phyloP scores from a whole-genome alignment of 176 grass and related monocot genomes.

The Zoysia japonica region DNA sequence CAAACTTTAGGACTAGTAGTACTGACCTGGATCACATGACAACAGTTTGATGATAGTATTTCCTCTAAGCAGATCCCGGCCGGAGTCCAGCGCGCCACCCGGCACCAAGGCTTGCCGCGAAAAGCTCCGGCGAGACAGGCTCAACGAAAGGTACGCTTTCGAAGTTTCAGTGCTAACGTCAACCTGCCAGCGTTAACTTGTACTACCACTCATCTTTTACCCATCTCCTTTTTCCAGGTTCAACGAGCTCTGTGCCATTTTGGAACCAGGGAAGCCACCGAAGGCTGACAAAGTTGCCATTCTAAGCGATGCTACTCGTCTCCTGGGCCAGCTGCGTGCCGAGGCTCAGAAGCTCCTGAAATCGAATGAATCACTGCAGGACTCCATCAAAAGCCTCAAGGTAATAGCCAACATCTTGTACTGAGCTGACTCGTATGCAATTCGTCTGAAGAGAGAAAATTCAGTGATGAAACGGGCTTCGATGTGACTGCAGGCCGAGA shows the following conservation, averaged over 20 bases:
- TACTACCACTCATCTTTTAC: neutral
- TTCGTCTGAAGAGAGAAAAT: neutral
- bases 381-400: conserved; percentile 88
- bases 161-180: neutral
- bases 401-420: neutral
- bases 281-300: conserved; percentile 82
- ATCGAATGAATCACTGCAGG: conserved; percentile 77
- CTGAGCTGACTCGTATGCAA: neutral
- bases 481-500: conserved; percentile 56
- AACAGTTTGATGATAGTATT: neutral
- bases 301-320: conserved; percentile 62
- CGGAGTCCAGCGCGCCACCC: conserved; percentile 69
- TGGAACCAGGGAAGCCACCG: conserved; percentile 86
- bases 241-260: conserved; percentile 73
- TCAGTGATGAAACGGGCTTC: neutral
- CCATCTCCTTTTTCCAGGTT: conserved; percentile 54
- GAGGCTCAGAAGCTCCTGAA: conserved; percentile 79
- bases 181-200: neutral
- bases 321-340: conserved; percentile 56
- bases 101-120: conserved; percentile 95
- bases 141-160: conserved; percentile 75
- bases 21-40: neutral
- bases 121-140: conserved; percentile 84
- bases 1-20: neutral
- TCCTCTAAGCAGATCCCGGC: conserved; percentile 57